Conservation (phyloP, 306 rosid genomes). For the Chamaecrista fasciculata region DNA sequence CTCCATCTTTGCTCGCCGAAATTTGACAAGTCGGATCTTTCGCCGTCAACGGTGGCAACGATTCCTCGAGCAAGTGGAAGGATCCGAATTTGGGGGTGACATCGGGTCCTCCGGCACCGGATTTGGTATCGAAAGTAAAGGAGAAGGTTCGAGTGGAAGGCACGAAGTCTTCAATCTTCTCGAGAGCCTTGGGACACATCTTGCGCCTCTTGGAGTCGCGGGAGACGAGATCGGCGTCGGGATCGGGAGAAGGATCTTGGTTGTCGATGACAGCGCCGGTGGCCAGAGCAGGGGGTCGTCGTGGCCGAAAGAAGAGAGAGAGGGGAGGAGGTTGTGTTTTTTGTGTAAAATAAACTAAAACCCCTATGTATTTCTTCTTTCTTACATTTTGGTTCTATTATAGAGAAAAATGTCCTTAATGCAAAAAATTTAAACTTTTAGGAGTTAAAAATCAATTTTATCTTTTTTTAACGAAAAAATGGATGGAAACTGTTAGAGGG, state of each 20-base stretch:
- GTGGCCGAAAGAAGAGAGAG: not conserved
- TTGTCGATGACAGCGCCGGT: not conserved
- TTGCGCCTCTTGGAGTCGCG: slow-evolving; percentile 42
- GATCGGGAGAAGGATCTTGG: not conserved
- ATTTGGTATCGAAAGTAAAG: slow-evolving; percentile 49
- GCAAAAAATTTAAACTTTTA: too few relatives aligned
- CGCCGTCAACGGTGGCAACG: not conserved
- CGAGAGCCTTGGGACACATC: slow-evolving; percentile 38
- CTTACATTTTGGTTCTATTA: too few relatives aligned
- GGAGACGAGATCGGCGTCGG: not conserved
- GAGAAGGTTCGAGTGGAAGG: slow-evolving; percentile 29
- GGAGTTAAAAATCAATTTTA: too few relatives aligned
- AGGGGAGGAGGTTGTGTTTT: not conserved
- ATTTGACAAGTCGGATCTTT: not conserved
- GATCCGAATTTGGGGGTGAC: slow-evolving; percentile 53
- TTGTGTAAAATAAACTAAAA: too few relatives aligned
- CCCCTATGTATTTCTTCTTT: too few relatives aligned
- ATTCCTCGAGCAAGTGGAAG: slow-evolving; percentile 30
- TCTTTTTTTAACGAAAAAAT: too few relatives aligned
- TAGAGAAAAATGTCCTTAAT: too few relatives aligned
- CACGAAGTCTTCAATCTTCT: slow-evolving; percentile 32
- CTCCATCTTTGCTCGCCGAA: not conserved
- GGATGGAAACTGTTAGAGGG: too few relatives aligned
- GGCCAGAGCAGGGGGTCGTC: not conserved
- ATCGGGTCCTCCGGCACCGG: slow-evolving; percentile 30